A percentile compares a stretch with the other conserved stretches of the same genome.
phyloP scores from a whole-genome alignment of 2,329 filamentous ascomycete genomes.

The Cercospora sp. region DNA sequence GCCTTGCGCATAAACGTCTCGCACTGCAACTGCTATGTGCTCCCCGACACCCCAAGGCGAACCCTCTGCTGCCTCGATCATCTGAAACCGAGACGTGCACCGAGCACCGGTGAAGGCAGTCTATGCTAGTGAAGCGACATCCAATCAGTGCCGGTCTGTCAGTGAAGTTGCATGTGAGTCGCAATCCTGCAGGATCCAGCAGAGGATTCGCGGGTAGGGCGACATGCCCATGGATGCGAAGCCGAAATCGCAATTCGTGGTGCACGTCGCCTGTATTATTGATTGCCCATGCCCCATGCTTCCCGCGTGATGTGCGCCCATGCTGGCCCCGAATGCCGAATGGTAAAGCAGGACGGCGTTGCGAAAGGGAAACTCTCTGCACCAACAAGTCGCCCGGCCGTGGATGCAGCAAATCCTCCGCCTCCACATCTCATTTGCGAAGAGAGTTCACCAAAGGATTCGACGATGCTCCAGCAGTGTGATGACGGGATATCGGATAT shows the following conservation, averaged over 20 bases:
- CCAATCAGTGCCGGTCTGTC: conserved; percentile 9
- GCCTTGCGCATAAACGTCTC: not conserved
- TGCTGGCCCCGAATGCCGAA: not conserved
- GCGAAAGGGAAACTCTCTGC: not conserved
- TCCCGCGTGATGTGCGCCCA: not conserved
- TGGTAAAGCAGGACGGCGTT: not conserved
- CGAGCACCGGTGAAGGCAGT: conserved; percentile 21
- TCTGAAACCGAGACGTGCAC: conserved; percentile 9
- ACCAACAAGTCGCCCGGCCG: not conserved
- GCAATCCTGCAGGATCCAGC: conserved; percentile 18
- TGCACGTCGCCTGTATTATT: not conserved
- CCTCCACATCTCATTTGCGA: not conserved
- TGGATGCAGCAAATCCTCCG: not conserved
- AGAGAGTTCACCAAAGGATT: not conserved
- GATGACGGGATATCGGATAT: not conserved
- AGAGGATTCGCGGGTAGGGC: conserved; percentile 24
- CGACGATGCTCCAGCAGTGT: not conserved
- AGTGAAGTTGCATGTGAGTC: conserved; percentile 9
- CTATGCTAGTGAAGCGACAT: conserved; percentile 3
- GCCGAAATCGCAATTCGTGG: conserved; percentile 6
- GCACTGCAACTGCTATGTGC: not conserved
- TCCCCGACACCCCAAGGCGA: not conserved
- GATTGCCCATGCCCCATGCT: not conserved
- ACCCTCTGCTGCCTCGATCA: not conserved
- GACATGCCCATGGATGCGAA: conserved; percentile 8